Evolutionary conservation across 805 yeast genomes (phyloP), one percentile per base, ranked within the genome.

Genomic region (Blastobotrys mokoenaii): DNA sequence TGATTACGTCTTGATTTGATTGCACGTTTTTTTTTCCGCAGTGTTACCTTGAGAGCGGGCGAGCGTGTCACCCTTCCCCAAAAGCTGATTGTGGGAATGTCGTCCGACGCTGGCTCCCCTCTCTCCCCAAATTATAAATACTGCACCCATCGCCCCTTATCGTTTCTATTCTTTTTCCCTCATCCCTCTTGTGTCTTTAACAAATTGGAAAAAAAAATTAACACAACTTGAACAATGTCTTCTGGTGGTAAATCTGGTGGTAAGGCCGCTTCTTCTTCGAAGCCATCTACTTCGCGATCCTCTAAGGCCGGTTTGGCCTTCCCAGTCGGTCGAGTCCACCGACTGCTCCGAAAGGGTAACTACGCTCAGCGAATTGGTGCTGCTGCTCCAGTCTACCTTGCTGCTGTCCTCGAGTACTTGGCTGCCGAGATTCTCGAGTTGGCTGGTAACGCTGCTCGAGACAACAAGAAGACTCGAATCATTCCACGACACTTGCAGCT

Each of bases 261-360:
- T 67, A 89, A 89, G 76, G 95, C 96, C 67, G 94, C 95, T 66
- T 76, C 95, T 59, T 72, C 94, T 62, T 89, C 87, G 69, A 90
- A 90, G 75, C 88, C 95, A 64, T 83, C 97, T 66, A 93, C 90
- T 76, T 84, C 97, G 47, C 87, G 97, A 82, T 90, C 97, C 60
- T 82, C 96, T 55, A 90, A 88, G 79, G 97, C 97, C 67, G 97
- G 97, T 71, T 80, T 90, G 67, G 86, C 95, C 63, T 90, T 90
- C 94, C 97, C 97, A 76, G 97, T 90, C 59, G 97, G 97, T 72
- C 89, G 97, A 82, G 93, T 90, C 60, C 96, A 90, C 79, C 82
- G 97, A 76, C 79, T 89, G 61, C 74, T 90, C 66, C 86, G 95
- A 81, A 87, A 84, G 74, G 96, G 96, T 69, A 86, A 89, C 82